Percentiles rank a stretch among this genome's conserved stretches.
These are phyloP conservation scores for Ogataea wickerhamii DNA, from an alignment of 805 yeast species.

Conservation along the genomic window DNA sequence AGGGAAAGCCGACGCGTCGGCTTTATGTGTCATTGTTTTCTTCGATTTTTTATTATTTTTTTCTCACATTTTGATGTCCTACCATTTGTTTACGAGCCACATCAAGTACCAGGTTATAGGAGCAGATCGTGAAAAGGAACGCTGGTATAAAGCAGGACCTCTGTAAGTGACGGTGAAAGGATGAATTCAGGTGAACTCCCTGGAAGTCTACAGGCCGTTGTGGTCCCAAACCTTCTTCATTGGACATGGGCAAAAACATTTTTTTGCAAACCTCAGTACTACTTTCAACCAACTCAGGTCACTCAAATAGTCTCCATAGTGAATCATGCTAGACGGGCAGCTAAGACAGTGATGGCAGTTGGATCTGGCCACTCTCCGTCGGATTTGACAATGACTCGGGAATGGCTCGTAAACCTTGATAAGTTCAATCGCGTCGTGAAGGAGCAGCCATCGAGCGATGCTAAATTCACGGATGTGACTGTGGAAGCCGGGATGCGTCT, in stretches of 20 bases:
- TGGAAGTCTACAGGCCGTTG: constrained; percentile 22
- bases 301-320: constrained; percentile 71
- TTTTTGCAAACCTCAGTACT: constrained; percentile 67
- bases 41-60: too few species aligned
- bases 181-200: constrained; percentile 18
- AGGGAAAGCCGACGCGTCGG: too few species aligned
- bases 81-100: too few species aligned
- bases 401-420: constrained; percentile 87
- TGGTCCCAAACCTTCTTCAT: constrained; percentile 46
- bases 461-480: constrained; percentile 77
- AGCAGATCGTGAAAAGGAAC: too few species aligned
- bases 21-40: too few species aligned
- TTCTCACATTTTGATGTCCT: too few species aligned
- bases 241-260: constrained; percentile 92
- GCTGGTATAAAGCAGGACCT: too few species aligned
- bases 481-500: constrained; percentile 93
- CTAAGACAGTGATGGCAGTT: constrained; percentile 72
- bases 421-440: constrained; percentile 52
- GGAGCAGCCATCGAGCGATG: constrained; percentile 47
- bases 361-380: constrained; percentile 98
- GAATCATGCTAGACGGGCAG: constrained; percentile 52
- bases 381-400: constrained; percentile 79
- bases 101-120: too few species aligned
- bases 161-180: too few species aligned
- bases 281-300: constrained; percentile 69